These are phyloP conservation scores for Colletotrichum eremochloae DNA, from an alignment of 2,329 filamentous ascomycete species.

Conservation along the genomic window DNA sequence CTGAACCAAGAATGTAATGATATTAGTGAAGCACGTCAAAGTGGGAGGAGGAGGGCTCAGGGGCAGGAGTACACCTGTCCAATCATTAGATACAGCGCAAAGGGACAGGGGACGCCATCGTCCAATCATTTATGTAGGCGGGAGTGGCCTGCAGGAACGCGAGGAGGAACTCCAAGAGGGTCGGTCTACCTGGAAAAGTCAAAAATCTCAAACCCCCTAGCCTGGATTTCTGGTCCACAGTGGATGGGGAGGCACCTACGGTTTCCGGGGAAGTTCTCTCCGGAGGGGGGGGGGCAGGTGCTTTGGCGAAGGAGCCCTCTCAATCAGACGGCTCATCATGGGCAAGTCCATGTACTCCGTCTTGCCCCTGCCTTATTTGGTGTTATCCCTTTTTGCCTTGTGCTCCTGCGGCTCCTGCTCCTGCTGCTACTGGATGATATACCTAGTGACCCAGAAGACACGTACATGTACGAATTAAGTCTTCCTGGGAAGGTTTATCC, in stretches of 20 bases:
- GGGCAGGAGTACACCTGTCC: not conserved
- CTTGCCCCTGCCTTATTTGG: not conserved
- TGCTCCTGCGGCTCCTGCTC: not conserved
- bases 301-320: constrained; percentile 9
- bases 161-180: not conserved
- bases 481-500: not conserved
- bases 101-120: not conserved
- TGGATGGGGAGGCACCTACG: constrained; percentile 20
- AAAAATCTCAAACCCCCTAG: constrained; percentile 38
- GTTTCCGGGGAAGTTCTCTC: constrained; percentile 28
- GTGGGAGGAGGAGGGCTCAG: constrained; percentile 8
- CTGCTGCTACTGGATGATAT: not conserved
- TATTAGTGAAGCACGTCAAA: constrained; percentile 16
- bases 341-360: not conserved
- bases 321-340: constrained; percentile 8
- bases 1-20: constrained; percentile 8
- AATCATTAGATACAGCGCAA: not conserved
- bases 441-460: no score
- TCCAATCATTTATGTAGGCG: constrained; percentile 27
- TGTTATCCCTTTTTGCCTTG: not conserved
- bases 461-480: no score
- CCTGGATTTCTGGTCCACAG: constrained; percentile 15
- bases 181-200: not conserved
- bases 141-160: constrained; percentile 26
- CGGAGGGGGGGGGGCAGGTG: constrained; percentile 12